Percentiles rank a stretch among this genome's conserved stretches.
phyloP scores from a whole-genome alignment of 202 grass and related monocot species.

The Carex arenaria region DNA sequence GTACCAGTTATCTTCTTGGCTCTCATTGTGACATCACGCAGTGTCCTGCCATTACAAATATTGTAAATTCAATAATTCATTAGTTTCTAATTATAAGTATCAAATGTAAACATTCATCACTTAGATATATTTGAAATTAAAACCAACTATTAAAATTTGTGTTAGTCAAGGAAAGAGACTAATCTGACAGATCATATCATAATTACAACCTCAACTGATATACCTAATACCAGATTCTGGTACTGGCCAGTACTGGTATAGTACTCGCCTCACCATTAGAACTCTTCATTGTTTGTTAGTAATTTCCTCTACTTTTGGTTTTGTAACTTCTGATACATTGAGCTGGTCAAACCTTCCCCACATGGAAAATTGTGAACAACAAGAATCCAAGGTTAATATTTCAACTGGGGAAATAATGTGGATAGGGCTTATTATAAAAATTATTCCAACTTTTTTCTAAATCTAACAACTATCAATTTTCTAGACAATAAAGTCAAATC shows the following conservation, averaged over 20 bases:
- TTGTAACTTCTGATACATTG: background rate
- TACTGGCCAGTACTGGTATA: background rate
- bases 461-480: background rate
- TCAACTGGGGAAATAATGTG: background rate
- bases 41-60: conserved; percentile 25
- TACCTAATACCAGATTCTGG: background rate
- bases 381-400: background rate
- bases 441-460: background rate
- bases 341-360: background rate
- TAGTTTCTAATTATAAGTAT: background rate
- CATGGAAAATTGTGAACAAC: background rate
- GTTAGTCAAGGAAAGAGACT: background rate
- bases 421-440: background rate
- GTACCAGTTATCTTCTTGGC: conserved; percentile 48
- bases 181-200: background rate
- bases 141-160: background rate
- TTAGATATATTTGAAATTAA: background rate
- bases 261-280: background rate
- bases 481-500: background rate
- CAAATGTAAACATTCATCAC: background rate
- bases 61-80: background rate
- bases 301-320: background rate
- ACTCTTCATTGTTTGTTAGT: background rate
- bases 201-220: background rate
- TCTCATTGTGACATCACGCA: conserved; percentile 53